Evolutionary conservation across 2,329 filamentous ascomycete species (phyloP), one percentile per base, ranked within the genome.

Genomic region (Botryotinia calthae): DNA sequence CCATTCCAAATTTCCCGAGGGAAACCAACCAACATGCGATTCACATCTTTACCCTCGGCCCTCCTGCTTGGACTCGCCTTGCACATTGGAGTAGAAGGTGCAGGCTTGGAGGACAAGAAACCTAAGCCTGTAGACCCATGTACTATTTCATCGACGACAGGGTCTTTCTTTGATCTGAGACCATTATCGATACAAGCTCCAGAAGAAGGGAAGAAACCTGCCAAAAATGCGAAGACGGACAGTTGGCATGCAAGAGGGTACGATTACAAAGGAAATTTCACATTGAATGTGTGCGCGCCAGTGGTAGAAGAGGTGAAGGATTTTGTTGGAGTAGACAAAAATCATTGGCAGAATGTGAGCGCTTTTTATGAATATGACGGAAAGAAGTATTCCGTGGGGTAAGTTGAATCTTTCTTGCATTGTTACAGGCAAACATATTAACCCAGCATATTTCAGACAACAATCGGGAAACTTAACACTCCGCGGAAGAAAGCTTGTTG

Each of bases 241-340:
- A 90, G 86, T 79, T 88, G 87, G 84, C 86, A 89, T 75, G 89
- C 91, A 12, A 87, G 87, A 73, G 93, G 93, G 48, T 92, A 90
- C 81, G 93, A 95, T 82, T 93, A 94, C 58, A 89, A 88, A 75
- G 88, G 89, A 76, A 95, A 95, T 83, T 96, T 96, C 79, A 95
- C 93, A 2, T 80, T 95, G 78, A 96, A 96, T 82, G 90, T 96
- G 77, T 96, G 93, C 83, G 90, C 87, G 51, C 85, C 92, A 1
- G 91, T 95, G n/a, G 87, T 94, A 25, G 88, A 92, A 77, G 84
- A 87, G 25, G 84, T 92, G 31, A 84, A 86, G 61, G 84, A 89
- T 75, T 87, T 92, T 16, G 86, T 88, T 18, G 92, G 90, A n/a
- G 81, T 95, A 5, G 85, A 89, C 62, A 85, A 87, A 81, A 80